phyloP scores from a whole-genome alignment of 768 basidiomycete species.

The Leucocoprinus birnbaumii region DNA sequence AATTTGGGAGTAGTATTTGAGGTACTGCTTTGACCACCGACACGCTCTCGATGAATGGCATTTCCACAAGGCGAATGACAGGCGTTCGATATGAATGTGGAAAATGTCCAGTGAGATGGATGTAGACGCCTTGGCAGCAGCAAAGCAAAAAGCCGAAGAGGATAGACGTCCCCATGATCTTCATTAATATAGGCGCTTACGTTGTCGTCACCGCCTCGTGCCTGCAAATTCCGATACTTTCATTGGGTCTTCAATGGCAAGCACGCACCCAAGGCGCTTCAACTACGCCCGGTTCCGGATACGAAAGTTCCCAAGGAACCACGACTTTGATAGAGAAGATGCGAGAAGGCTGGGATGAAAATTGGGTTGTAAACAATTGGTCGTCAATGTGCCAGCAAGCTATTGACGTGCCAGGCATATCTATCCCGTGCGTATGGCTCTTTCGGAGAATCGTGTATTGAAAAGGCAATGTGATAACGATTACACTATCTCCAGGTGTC shows the following conservation, averaged over 20 bases:
- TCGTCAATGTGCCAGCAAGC: not conserved
- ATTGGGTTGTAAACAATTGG: not conserved
- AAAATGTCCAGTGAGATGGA: not conserved
- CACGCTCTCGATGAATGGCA: not conserved
- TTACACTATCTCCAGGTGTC: conserved; percentile 13
- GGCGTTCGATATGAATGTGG: conserved; percentile 5
- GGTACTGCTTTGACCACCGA: too few relatives aligned
- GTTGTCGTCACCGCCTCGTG: not conserved
- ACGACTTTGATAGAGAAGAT: not conserved
- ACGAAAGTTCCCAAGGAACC: conserved; percentile 7
- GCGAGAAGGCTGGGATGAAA: not conserved
- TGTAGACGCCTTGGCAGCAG: not conserved
- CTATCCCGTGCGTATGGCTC: not conserved
- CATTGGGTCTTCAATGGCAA: not conserved
- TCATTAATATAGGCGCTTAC: conserved; percentile 9
- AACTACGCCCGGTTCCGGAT: conserved; percentile 1
- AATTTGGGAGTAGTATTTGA: too few relatives aligned
- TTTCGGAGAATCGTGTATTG: not conserved
- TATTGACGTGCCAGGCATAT: not conserved
- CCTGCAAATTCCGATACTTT: conserved; percentile 1
- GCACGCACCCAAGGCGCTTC: not conserved
- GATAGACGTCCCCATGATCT: not conserved
- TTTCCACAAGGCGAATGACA: not conserved
- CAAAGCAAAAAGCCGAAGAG: conserved; percentile 4
- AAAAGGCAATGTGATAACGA: conserved; percentile 12